phyloP scores from a whole-genome alignment of 805 yeast species.

The Scheffersomyces lignosus region DNA sequence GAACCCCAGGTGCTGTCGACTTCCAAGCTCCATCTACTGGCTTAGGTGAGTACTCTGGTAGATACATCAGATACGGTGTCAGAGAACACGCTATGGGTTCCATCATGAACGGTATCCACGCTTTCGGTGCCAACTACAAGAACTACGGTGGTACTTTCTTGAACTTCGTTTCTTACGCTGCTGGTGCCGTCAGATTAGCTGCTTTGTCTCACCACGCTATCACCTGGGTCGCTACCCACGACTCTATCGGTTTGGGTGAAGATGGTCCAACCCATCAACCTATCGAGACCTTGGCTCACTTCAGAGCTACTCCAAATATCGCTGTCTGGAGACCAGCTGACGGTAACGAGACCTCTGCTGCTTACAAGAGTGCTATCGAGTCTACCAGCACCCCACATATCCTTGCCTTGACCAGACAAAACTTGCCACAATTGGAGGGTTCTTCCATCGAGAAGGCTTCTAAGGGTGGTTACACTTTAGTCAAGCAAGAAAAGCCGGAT shows the following conservation, averaged over 20 bases:
- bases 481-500: slow-evolving; percentile 56
- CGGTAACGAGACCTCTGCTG: slow-evolving; percentile 86
- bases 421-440: slow-evolving; percentile 90
- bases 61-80: slow-evolving; percentile 96
- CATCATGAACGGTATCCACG: slow-evolving; percentile 94
- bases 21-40: slow-evolving; percentile 86
- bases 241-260: slow-evolving; percentile 88
- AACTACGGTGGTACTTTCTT: slow-evolving; percentile 97
- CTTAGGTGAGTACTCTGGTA: slow-evolving; percentile 85
- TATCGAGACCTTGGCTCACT: slow-evolving; percentile 82
- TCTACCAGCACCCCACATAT: slow-evolving; percentile 67
- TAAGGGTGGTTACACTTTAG: slow-evolving; percentile 90
- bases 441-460: slow-evolving; percentile 87
- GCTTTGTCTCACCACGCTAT: slow-evolving; percentile 83
- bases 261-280: slow-evolving; percentile 96
- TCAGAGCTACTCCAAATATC: slow-evolving; percentile 81
- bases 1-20: slow-evolving; percentile 79
- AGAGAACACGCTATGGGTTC: slow-evolving; percentile 99
- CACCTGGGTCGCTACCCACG: slow-evolving; percentile 87
- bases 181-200: slow-evolving; percentile 84
- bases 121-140: slow-evolving; percentile 81
- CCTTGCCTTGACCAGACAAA: slow-evolving; percentile 81
- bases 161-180: slow-evolving; percentile 82
- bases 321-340: slow-evolving; percentile 93
- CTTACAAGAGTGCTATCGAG: slow-evolving; percentile 66